phyloP scores from a whole-genome alignment of 148 eudicot genomes.

The Hydrangea macrophylla region DNA sequence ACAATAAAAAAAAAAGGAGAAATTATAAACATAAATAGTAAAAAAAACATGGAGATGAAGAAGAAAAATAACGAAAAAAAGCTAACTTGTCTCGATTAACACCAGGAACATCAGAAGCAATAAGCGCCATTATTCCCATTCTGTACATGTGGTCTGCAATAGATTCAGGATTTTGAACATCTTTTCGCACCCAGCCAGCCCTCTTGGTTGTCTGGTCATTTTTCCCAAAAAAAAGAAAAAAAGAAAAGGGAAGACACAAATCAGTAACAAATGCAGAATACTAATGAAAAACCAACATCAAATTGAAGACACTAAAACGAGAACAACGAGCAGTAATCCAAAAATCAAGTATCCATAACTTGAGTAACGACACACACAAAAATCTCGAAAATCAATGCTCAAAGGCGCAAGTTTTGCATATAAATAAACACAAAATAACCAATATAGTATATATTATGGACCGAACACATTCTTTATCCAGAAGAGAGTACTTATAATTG shows the following conservation, averaged over 20 bases:
- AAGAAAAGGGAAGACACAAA: neutral
- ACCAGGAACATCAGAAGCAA: slow-evolving; percentile 75
- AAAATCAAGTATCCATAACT: neutral
- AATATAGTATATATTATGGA: too few species aligned
- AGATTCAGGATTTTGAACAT: slow-evolving; percentile 74
- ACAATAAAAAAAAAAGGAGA: neutral
- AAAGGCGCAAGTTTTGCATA: too few species aligned
- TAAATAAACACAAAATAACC: too few species aligned
- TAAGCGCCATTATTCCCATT: slow-evolving; percentile 93
- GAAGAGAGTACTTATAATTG: too few species aligned
- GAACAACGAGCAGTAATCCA: too few species aligned
- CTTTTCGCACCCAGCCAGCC: slow-evolving; percentile 80
- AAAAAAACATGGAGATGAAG: neutral
- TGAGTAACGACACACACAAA: too few species aligned
- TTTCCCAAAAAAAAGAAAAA: neutral
- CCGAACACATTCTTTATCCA: too few species aligned
- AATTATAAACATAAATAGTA: neutral
- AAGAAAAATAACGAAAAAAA: slow-evolving; percentile 6
- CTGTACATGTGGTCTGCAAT: slow-evolving; percentile 96
- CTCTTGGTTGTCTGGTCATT: slow-evolving; percentile 74
- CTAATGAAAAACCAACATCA: too few species aligned
- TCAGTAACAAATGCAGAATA: neutral
- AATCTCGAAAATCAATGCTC: too few species aligned
- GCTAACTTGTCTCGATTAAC: slow-evolving; percentile 84
- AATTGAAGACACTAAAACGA: too few species aligned